Conservation (phyloP, 805 yeast genomes). For the Cyberlindnera veronae region DNA sequence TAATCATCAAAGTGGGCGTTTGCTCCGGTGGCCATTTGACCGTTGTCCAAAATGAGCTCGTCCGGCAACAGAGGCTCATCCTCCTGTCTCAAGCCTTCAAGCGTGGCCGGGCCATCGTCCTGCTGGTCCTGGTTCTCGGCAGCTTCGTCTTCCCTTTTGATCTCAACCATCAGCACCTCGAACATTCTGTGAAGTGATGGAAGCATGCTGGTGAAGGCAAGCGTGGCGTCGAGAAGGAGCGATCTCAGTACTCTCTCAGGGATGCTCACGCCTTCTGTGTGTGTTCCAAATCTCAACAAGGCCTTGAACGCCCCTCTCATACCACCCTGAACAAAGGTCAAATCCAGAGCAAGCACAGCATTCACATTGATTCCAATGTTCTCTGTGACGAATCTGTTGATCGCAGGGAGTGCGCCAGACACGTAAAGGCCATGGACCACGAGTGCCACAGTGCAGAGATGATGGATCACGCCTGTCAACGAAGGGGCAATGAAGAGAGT, state of each 20-base stretch:
- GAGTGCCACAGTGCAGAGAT: neutral
- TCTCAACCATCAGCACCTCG: slow-evolving; percentile 1
- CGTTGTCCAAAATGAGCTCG: too few relatives aligned
- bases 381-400: neutral
- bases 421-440: neutral
- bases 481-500: neutral
- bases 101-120: too few relatives aligned
- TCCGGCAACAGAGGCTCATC: too few relatives aligned
- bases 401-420: neutral
- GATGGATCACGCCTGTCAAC: neutral
- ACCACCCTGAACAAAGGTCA: neutral
- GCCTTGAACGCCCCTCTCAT: neutral
- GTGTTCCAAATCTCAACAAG: slow-evolving; percentile 1
- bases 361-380: neutral
- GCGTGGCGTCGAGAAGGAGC: slow-evolving; percentile 3
- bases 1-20: too few relatives aligned
- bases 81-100: too few relatives aligned
- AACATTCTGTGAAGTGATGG: slow-evolving; percentile 15
- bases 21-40: too few relatives aligned
- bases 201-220: slow-evolving; percentile 11
- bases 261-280: slow-evolving; percentile 1
- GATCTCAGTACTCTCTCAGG: slow-evolving; percentile 1
- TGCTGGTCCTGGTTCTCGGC: too few relatives aligned
- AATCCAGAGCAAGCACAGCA: too few relatives aligned
- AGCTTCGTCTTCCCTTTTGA: slow-evolving; percentile 1